A percentile compares a stretch with the other conserved stretches of the same genome.
These are phyloP conservation scores for Aspergillus floridensis DNA, from an alignment of 2,329 filamentous ascomycete species.

Conservation along the genomic window DNA sequence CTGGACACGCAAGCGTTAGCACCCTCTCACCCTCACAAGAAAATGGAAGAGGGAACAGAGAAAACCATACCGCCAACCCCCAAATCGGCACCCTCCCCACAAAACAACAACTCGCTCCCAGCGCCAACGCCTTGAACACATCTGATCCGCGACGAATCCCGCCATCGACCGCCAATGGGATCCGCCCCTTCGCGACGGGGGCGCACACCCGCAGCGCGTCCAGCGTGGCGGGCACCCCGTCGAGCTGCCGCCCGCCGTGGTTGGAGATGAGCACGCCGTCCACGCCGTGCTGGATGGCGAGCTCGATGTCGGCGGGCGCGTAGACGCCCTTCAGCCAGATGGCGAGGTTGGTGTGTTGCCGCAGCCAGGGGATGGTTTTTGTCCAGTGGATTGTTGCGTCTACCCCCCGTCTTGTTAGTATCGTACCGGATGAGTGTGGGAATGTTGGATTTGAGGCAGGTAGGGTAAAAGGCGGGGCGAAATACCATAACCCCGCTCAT, in stretches of 20 bases:
- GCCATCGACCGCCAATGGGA: conserved; percentile 27
- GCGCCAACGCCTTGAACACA: conserved; percentile 30
- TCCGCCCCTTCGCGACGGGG: conserved; percentile 23
- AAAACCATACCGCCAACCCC: conserved; percentile 29
- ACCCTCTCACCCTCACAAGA: neutral
- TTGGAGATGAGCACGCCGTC: conserved; percentile 35
- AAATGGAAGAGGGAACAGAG: neutral
- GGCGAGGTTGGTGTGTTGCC: conserved; percentile 45
- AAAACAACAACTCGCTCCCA: conserved; percentile 26
- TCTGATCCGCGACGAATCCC: conserved; percentile 28
- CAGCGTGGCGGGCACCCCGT: conserved; percentile 32
- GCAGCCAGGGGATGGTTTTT: conserved; percentile 47
- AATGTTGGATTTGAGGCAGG: no score
- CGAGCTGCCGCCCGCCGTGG: conserved; percentile 33
- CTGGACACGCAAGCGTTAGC: neutral
- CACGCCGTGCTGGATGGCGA: conserved; percentile 30
- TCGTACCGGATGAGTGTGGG: conserved; percentile 22
- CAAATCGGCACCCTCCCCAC: conserved; percentile 27
- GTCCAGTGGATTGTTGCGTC: conserved; percentile 46
- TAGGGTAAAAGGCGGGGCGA: no score
- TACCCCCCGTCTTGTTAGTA: conserved; percentile 11
- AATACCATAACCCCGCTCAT: neutral
- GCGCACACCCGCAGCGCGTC: conserved; percentile 28
- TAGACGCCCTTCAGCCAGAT: conserved; percentile 24
- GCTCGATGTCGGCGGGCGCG: conserved; percentile 28